Conservation (phyloP, 306 rosid species). For the Lathyrus tuberosus region DNA sequence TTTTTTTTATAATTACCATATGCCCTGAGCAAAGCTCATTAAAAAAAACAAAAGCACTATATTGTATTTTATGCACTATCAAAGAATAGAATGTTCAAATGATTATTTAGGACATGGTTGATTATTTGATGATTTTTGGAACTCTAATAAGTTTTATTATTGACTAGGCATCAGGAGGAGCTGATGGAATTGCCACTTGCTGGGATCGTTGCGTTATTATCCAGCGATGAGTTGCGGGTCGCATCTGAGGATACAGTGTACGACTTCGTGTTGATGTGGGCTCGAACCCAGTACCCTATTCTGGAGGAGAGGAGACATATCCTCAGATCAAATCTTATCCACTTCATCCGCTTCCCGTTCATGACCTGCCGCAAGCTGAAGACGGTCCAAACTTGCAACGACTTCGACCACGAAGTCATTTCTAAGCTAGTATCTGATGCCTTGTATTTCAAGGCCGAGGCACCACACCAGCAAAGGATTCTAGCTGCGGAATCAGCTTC, state of each 20-base stretch:
- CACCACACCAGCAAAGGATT: constrained; percentile 81
- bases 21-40: not conserved
- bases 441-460: constrained; percentile 91
- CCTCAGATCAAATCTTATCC: constrained; percentile 67
- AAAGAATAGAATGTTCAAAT: too few relatives aligned
- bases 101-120: too few relatives aligned
- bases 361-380: constrained; percentile 91
- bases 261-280: constrained; percentile 92
- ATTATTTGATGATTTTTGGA: not conserved
- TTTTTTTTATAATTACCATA: not conserved
- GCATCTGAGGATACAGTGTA: constrained; percentile 98
- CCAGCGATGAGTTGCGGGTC: constrained; percentile 85
- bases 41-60: not conserved
- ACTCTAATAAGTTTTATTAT: constrained; percentile 28
- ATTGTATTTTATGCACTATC: not conserved
- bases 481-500: constrained; percentile 69
- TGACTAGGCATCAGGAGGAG: constrained; percentile 79
- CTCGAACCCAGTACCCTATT: constrained; percentile 63
- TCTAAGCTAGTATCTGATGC: constrained; percentile 89
- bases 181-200: constrained; percentile 81
- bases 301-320: constrained; percentile 80
- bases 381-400: constrained; percentile 81
- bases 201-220: constrained; percentile 81
- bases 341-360: constrained; percentile 79
- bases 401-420: constrained; percentile 78